Base-by-base conservation (phyloP, 495 filamentous ascomycete species). In the Entonaema liquescens region DNA sequence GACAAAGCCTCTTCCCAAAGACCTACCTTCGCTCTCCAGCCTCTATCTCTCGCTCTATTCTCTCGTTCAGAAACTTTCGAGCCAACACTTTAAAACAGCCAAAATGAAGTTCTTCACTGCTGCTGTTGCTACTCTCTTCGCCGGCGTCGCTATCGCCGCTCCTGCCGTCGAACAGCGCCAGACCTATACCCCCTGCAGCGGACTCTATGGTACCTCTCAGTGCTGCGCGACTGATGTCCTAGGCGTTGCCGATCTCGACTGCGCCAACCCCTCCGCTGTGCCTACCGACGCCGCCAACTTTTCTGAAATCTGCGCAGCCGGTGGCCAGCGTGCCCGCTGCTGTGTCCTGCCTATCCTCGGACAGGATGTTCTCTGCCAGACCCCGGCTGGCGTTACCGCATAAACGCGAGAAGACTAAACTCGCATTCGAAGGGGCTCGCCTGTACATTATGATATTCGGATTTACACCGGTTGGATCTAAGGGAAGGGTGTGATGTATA, bases 141-240 rank as follows among this genome's bases (percentile, higher is more conserved):
- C 69, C 58, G 68, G 67, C 70, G 62, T 62, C 54, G 74, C 74
- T 63, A 40, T 72, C 52, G 54, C 68, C 44, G 70, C 70, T 15
- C 55, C 74, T 19, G 65, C 72, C 26, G 12, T 73, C 17, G 63
- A 67, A 53, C 42, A 67, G 47, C 79, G 80, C 47, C 77, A 82
- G 73, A 53, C 71, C 19, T 83, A 80, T 63, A 59, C 47, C 7
- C 65, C 81, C 0, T 83, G 81, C 77, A 64, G 74, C 2, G 81
- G 81, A 4, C 76, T 81, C 52, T 83, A 83, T 72, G 72, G 70
- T 67, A 80, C 66, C 17, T 11, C 78, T 2, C 78, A 81, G 62
- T 83, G 81, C 78, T 83, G 81, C 63, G 79, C 80, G 4, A 81
- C 79, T 4, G 81, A 82, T 62, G 78, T 82, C 17, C 79, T 82